phyloP scores from a whole-genome alignment of 164 flowering plant species.

The Santalum album region DNA sequence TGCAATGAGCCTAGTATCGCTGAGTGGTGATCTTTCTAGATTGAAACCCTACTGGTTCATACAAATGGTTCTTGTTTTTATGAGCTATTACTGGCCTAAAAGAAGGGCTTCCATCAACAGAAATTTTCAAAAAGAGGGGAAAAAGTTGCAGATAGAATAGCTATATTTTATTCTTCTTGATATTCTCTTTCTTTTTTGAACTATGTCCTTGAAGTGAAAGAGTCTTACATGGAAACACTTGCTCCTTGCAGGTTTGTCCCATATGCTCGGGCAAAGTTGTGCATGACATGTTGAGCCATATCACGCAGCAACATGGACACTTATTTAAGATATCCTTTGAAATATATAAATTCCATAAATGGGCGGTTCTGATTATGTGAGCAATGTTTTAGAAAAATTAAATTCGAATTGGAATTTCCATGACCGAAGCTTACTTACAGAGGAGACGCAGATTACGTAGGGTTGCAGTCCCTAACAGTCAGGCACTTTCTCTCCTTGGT shows the following conservation, averaged over 20 bases:
- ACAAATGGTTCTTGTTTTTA: too few relatives aligned
- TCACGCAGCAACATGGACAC: constrained; percentile 78
- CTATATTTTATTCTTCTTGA: too few relatives aligned
- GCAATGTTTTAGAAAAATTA: not conserved
- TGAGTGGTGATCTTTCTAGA: too few relatives aligned
- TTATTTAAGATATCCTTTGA: constrained; percentile 85
- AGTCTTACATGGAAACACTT: constrained; percentile 3
- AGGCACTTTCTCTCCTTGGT: constrained; percentile 62
- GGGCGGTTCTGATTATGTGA: not conserved
- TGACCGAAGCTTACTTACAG: constrained; percentile 56
- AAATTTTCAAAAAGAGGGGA: too few relatives aligned
- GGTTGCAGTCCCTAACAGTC: constrained; percentile 69
- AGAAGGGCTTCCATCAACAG: too few relatives aligned
- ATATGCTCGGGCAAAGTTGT: constrained; percentile 75
- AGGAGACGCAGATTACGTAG: constrained; percentile 74
- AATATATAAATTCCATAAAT: not conserved
- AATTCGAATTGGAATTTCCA: constrained; percentile 10
- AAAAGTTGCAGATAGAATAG: too few relatives aligned
- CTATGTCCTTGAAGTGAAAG: not conserved
- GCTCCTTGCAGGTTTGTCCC: constrained; percentile 67
- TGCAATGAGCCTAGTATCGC: too few relatives aligned
- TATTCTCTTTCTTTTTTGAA: too few relatives aligned
- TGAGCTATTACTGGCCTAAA: too few relatives aligned
- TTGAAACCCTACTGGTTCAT: too few relatives aligned
- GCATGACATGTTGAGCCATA: constrained; percentile 74